phyloP scores from a whole-genome alignment of 2,329 filamentous ascomycete species.

The Clarireedia hainanense region DNA sequence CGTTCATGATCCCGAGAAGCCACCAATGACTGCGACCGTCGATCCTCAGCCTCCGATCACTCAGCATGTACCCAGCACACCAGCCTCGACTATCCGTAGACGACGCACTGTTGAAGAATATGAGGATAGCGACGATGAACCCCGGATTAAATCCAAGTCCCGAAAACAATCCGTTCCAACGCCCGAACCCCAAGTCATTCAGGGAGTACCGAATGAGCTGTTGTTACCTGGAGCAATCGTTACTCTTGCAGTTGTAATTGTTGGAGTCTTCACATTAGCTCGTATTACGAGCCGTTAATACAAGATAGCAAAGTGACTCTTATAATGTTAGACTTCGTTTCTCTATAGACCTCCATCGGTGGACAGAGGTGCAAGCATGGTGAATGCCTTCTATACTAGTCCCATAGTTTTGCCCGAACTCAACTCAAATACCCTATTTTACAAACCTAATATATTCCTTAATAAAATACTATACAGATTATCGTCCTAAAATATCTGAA shows the following conservation, averaged over 20 bases:
- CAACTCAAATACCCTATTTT: constrained; percentile 5
- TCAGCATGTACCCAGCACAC: constrained; percentile 42
- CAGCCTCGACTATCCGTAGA: constrained; percentile 40
- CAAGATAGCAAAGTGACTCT: constrained; percentile 8
- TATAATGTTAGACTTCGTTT: constrained; percentile 14
- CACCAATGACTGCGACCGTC: constrained; percentile 63
- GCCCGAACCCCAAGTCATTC: constrained; percentile 61
- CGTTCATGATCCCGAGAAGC: constrained; percentile 85
- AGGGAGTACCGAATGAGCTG: constrained; percentile 88
- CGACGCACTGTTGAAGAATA: constrained; percentile 35
- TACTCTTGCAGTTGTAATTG: constrained; percentile 87
- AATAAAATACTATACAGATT: not conserved
- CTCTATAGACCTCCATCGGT: constrained; percentile 3
- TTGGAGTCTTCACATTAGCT: constrained; percentile 85
- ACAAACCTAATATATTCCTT: not conserved
- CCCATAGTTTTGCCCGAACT: constrained; percentile 9
- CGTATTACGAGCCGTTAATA: constrained; percentile 47
- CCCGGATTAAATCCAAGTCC: constrained; percentile 34
- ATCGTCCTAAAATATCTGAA: not conserved
- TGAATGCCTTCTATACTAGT: constrained; percentile 6
- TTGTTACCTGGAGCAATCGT: constrained; percentile 90
- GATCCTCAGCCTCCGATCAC: constrained; percentile 48
- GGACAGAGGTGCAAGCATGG: constrained; percentile 4
- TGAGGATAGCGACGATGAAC: constrained; percentile 43
- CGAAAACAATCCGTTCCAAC: constrained; percentile 30